These are phyloP conservation scores for Penicillium frequentans DNA, from an alignment of 2,329 filamentous ascomycete species.

Conservation along the genomic window DNA sequence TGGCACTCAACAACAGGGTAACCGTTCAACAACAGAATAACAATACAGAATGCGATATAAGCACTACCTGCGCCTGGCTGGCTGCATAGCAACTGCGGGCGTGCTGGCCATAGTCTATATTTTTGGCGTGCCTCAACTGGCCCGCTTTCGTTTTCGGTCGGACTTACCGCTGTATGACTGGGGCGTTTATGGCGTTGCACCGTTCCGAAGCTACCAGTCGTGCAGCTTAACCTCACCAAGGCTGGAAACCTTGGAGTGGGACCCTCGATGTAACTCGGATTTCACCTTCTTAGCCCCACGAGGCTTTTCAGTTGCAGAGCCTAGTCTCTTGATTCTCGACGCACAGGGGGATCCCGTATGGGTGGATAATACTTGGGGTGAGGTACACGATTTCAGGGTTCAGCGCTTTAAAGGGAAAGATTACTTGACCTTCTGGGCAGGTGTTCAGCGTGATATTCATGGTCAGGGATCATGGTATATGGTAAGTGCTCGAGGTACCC, in stretches of 20 bases:
- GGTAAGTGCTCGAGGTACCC: background rate
- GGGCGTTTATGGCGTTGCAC: too few species aligned
- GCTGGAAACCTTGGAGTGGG: background rate
- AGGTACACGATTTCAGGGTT: background rate
- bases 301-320: background rate
- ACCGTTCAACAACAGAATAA: too few species aligned
- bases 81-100: too few species aligned
- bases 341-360: background rate
- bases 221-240: too few species aligned
- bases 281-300: background rate
- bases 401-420: background rate
- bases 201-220: too few species aligned
- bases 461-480: background rate
- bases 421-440: background rate
- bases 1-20: too few species aligned
- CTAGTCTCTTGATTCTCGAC: background rate
- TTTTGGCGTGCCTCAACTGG: too few species aligned
- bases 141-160: too few species aligned
- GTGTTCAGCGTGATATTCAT: background rate
- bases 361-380: background rate
- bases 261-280: background rate
- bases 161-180: too few species aligned
- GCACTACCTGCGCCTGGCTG: too few species aligned
- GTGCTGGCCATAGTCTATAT: too few species aligned
- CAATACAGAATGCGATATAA: too few species aligned